Evolutionary conservation across 2,329 filamentous ascomycete species (phyloP).

Genomic region (Scedosporium dehoogii): DNA sequence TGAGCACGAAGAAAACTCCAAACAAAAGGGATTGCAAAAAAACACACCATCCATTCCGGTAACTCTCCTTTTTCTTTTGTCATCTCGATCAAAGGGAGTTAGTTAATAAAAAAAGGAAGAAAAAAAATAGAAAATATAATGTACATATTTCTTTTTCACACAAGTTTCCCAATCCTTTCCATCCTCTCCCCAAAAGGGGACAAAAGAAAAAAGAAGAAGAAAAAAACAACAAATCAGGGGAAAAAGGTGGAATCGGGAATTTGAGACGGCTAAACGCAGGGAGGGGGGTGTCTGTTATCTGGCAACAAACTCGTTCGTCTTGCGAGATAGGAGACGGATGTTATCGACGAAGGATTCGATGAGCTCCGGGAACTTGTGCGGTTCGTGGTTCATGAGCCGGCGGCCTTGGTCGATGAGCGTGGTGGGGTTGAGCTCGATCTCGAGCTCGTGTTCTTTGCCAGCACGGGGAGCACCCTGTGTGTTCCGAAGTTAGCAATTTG

Average conservation of each 20-base stretch:
- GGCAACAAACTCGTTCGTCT: slow-evolving; percentile 20
- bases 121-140: background rate
- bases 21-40: no score
- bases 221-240: background rate
- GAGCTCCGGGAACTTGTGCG: slow-evolving; percentile 54
- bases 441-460: slow-evolving; percentile 69
- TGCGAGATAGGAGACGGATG: slow-evolving; percentile 46
- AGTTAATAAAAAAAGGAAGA: background rate
- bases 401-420: slow-evolving; percentile 57
- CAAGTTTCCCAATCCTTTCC: background rate
- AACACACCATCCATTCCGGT: no score
- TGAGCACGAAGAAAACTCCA: no score
- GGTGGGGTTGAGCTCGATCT: slow-evolving; percentile 61
- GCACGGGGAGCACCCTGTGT: slow-evolving; percentile 26
- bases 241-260: background rate
- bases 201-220: background rate
- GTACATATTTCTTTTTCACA: background rate
- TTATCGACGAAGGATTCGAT: slow-evolving; percentile 71
- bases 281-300: background rate
- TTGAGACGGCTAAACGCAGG: background rate
- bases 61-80: no score
- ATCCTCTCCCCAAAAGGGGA: background rate
- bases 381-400: slow-evolving; percentile 37
- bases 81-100: no score
- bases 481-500: background rate